A percentile compares a stretch with the other conserved stretches of the same genome.
These are phyloP conservation scores for Prunus mira DNA, from an alignment of 306 rosid species.

Conservation along the genomic window DNA sequence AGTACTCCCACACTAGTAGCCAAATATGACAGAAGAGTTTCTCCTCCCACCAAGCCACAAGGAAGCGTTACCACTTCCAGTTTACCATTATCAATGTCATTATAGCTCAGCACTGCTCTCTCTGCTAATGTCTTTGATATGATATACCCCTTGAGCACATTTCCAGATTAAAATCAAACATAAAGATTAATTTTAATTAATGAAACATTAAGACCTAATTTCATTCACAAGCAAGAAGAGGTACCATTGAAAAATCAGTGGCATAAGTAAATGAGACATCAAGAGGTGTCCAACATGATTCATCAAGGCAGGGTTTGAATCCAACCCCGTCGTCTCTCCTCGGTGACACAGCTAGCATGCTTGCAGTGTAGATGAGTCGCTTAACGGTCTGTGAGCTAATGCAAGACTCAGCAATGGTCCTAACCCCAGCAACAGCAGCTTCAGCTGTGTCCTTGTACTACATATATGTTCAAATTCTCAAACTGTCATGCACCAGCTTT, in stretches of 20 bases:
- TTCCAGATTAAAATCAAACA: background rate
- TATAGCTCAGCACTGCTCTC: slow-evolving; percentile 32
- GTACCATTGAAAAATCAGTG: slow-evolving; percentile 2
- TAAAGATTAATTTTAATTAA: background rate
- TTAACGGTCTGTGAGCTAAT: slow-evolving; percentile 37
- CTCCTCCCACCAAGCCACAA: slow-evolving; percentile 51
- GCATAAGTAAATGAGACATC: slow-evolving; percentile 6
- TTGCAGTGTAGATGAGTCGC: slow-evolving; percentile 49
- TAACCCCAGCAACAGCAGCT: slow-evolving; percentile 36
- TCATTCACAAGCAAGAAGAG: background rate
- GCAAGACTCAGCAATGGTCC: slow-evolving; percentile 30
- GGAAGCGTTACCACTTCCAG: slow-evolving; percentile 45
- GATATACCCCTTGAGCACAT: slow-evolving; percentile 23
- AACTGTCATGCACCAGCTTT: background rate
- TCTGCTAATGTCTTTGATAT: slow-evolving; percentile 47
- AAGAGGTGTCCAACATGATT: slow-evolving; percentile 54
- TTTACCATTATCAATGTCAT: slow-evolving; percentile 10
- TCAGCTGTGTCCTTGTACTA: slow-evolving; percentile 35
- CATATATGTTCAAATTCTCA: background rate
- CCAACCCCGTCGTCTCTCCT: slow-evolving; percentile 28
- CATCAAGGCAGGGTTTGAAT: slow-evolving; percentile 35
- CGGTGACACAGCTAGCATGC: slow-evolving; percentile 34
- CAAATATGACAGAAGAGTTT: slow-evolving; percentile 18
- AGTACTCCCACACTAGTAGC: background rate
- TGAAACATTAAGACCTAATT: no score